Evolutionary conservation across 345 rosid species (phyloP), one percentile per base, ranked within the genome.

Genomic region (Arabidopsis thaliana): DNA sequence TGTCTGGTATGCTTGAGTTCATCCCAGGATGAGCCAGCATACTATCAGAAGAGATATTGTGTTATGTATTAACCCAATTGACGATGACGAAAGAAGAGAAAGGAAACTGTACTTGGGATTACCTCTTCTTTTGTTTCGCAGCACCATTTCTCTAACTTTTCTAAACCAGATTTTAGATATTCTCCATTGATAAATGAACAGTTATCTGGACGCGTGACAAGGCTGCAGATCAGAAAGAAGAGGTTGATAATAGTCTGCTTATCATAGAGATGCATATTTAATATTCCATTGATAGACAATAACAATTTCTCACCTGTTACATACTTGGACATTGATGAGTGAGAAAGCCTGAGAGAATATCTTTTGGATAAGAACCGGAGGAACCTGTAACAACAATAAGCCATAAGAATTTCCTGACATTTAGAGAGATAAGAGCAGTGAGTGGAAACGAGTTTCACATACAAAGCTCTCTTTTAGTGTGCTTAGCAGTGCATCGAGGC

Each of bases 161-260:
- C 97, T 77, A 94, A 84, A 64, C 98, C 98, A 67, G 92, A 59
- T 82, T 91, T 91, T 51, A 90, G 96, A 74, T 86, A 90, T 83
- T 94, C 98, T n/a, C 98, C 97, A 59, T 91, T 94, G 87, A 96
- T 92, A 75, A 94, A 94, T 57, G 97, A 90, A 85, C 97, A 94
- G 71, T 91, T 91, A 81, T 94, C 98, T 10, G 96, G 97, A 12
- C 97, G 93, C 20, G 93, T 85, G 78, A 94, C 97, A 80, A 94
- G 97, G 82, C 97, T 91, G 87, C 62, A 78, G 48, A 71, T 50
- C 46, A 60, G 79, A 68, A 53, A 71, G 45, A 71, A 32, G 72
- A 64, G 76, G 58, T 42, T 71, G 33, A 40, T 50, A 33, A 65
- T 3, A 65, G 30, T 32, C 59, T 58, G 62, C n/a, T 30, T 64